phyloP scores from a whole-genome alignment of 768 basidiomycete species.

The Termitomyces heimii region DNA sequence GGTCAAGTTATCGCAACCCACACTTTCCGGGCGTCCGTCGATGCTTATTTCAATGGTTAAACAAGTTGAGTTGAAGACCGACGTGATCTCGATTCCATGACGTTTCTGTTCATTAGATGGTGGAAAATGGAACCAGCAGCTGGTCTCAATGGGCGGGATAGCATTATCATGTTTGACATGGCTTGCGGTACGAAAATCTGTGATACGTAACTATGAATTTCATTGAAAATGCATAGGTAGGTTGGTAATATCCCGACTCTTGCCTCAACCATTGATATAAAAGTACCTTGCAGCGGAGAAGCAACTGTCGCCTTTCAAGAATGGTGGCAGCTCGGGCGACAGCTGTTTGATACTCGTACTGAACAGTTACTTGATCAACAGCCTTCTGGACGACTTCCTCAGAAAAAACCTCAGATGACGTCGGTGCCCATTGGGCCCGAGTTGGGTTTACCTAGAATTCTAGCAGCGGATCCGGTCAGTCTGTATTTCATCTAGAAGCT shows the following conservation, averaged over 20 bases:
- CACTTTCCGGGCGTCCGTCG: slow-evolving; percentile 63
- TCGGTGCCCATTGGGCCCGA: slow-evolving; percentile 27
- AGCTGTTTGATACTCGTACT: slow-evolving; percentile 8
- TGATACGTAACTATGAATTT: slow-evolving; percentile 8
- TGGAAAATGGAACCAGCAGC: slow-evolving; percentile 27
- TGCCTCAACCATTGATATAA: neutral
- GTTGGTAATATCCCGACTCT: slow-evolving; percentile 12
- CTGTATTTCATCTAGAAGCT: neutral
- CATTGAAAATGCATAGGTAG: slow-evolving; percentile 18
- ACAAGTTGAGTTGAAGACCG: slow-evolving; percentile 26
- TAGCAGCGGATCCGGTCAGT: slow-evolving; percentile 51
- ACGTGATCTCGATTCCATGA: slow-evolving; percentile 7
- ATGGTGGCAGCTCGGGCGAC: slow-evolving; percentile 47
- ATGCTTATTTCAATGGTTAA: slow-evolving; percentile 48
- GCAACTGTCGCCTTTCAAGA: slow-evolving; percentile 52
- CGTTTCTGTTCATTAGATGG: slow-evolving; percentile 22
- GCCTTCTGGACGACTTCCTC: slow-evolving; percentile 6
- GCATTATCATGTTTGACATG: slow-evolving; percentile 49
- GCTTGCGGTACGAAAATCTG: slow-evolving; percentile 41
- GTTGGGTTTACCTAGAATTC: slow-evolving; percentile 26
- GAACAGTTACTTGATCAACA: slow-evolving; percentile 1
- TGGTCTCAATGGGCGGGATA: slow-evolving; percentile 12
- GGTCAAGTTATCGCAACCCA: slow-evolving; percentile 66
- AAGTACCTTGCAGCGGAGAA: slow-evolving; percentile 46
- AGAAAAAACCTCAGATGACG: slow-evolving; percentile 17